Conservation (phyloP, 176 grass and related monocot species). For the Carex littledalei region DNA sequence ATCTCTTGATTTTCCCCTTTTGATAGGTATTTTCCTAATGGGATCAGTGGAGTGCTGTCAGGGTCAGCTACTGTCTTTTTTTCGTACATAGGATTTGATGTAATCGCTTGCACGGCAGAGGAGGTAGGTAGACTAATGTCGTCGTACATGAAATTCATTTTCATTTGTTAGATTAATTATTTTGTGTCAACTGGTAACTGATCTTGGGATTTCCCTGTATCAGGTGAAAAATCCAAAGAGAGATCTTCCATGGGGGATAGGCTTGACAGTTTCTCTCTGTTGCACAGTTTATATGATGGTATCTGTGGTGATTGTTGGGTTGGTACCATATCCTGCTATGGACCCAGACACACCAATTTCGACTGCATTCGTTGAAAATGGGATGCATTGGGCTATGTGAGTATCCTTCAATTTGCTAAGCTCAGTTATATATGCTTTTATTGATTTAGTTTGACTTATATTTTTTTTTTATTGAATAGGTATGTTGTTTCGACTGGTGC, state of each 20-base stretch:
- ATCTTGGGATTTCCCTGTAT: constrained; percentile 24
- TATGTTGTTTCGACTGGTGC: constrained; percentile 73
- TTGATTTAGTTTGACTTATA: constrained; percentile 8
- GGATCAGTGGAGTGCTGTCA: constrained; percentile 51
- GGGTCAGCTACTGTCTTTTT: constrained; percentile 92
- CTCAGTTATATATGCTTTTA: not conserved
- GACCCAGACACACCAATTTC: constrained; percentile 90
- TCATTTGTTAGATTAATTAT: constrained; percentile 7
- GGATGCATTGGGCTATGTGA: constrained; percentile 80
- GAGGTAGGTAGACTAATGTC: constrained; percentile 57
- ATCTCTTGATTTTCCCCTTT: constrained; percentile 11
- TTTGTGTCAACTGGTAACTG: not conserved
- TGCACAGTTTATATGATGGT: constrained; percentile 95
- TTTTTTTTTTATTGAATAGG: constrained; percentile 34
- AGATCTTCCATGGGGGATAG: constrained; percentile 79
- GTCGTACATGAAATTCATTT: not conserved
- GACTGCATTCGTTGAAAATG: constrained; percentile 51
- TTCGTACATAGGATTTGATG: constrained; percentile 85
- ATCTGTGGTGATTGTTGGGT: constrained; percentile 65
- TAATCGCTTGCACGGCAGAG: constrained; percentile 69
- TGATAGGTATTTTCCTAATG: constrained; percentile 77
- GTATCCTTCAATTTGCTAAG: constrained; percentile 18
- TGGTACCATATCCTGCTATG: constrained; percentile 69
- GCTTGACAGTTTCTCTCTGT: constrained; percentile 51
- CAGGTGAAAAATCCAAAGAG: constrained; percentile 88